Percentiles rank a stretch among this genome's conserved stretches.
phyloP scores from a whole-genome alignment of 805 yeast species.

The Schwanniomyces pseudopolymorphus region DNA sequence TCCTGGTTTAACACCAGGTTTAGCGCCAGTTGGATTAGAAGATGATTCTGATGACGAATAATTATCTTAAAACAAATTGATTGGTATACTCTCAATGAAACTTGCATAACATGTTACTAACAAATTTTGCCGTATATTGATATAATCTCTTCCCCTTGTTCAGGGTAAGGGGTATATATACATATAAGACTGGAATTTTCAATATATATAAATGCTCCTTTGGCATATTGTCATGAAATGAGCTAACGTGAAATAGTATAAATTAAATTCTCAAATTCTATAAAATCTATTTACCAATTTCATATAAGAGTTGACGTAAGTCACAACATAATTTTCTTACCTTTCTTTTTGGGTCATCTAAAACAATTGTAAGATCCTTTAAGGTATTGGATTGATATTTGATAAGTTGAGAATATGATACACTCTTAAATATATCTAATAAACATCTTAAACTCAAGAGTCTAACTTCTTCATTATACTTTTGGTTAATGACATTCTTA shows the following conservation, averaged over 20 bases:
- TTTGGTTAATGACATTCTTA: slow-evolving; percentile 8
- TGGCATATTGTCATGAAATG: background rate
- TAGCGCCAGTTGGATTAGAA: slow-evolving; percentile 75
- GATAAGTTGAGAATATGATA: slow-evolving; percentile 41
- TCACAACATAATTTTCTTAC: slow-evolving; percentile 78
- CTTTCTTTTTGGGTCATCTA: slow-evolving; percentile 73
- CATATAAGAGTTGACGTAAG: slow-evolving; percentile 75
- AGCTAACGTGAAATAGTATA: background rate
- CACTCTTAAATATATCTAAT: slow-evolving; percentile 35
- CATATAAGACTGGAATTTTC: background rate
- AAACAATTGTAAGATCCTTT: slow-evolving; percentile 43
- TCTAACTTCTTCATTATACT: slow-evolving; percentile 49
- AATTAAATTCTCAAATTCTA: background rate
- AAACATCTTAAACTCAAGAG: slow-evolving; percentile 58
- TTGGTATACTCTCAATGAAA: background rate
- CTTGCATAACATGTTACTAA: background rate
- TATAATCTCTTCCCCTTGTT: background rate
- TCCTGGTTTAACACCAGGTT: slow-evolving; percentile 80
- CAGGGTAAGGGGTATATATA: background rate
- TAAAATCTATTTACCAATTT: slow-evolving; percentile 24
- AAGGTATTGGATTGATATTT: slow-evolving; percentile 55
- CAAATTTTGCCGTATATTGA: background rate
- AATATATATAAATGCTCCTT: background rate
- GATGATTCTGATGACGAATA: slow-evolving; percentile 42
- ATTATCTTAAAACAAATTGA: background rate